Conservation (phyloP, 2,329 filamentous ascomycete genomes). For the Dactylellina sp. region DNA sequence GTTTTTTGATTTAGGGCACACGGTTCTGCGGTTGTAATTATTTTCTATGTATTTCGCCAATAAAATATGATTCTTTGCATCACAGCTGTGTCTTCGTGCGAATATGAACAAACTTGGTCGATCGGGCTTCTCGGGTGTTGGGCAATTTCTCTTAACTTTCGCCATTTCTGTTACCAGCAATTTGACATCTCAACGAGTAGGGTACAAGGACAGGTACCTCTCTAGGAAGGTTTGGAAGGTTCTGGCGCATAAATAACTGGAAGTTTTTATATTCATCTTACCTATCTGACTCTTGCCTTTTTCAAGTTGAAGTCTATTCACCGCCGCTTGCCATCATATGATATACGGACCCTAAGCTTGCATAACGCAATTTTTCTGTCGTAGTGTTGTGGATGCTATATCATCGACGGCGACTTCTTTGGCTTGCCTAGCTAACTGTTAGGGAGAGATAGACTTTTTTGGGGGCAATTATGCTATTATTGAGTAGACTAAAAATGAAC, state of each 20-base stretch:
- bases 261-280: neutral
- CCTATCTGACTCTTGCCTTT: neutral
- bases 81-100: too few relatives aligned
- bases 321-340: too few relatives aligned
- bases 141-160: conserved; percentile 17
- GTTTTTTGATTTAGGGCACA: neutral
- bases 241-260: conserved; percentile 17
- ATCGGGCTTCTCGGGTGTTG: too few relatives aligned
- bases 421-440: neutral
- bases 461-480: neutral
- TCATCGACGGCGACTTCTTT: conserved; percentile 28
- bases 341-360: too few relatives aligned
- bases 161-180: conserved; percentile 23
- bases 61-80: too few relatives aligned
- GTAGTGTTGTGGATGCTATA: conserved; percentile 1
- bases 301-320: neutral
- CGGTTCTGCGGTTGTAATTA: too few relatives aligned
- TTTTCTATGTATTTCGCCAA: too few relatives aligned
- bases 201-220: neutral
- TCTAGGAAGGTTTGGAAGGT: conserved; percentile 43
- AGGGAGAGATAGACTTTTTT: neutral
- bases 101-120: too few relatives aligned
- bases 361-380: conserved; percentile 3
- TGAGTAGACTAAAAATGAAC: neutral
- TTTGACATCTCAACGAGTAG: neutral